A percentile compares a stretch with the other conserved stretches of the same genome.
Conservation (phyloP, 1,284 basidiomycete species). For the Microbotryomycetes sp. region DNA sequence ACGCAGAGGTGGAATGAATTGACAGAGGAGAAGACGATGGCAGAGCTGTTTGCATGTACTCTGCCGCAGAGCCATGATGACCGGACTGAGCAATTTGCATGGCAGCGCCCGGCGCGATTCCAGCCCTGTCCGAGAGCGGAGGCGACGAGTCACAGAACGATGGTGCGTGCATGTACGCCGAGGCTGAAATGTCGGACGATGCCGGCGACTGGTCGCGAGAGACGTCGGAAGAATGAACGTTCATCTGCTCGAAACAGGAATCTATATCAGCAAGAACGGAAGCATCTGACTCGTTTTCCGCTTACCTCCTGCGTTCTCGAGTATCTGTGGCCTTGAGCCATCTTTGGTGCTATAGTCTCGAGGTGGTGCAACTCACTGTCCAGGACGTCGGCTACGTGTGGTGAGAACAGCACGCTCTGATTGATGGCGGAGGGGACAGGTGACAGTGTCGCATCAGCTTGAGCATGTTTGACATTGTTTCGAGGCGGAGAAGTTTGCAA, state of each 20-base stretch:
- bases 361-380: constrained; percentile 28
- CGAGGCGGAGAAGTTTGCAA: constrained; percentile 9
- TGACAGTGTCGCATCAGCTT: constrained; percentile 10
- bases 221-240: too few relatives aligned
- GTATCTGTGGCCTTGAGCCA: constrained; percentile 4
- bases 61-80: constrained; percentile 25
- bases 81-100: background rate
- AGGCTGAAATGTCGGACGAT: constrained; percentile 11
- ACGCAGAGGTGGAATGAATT: background rate
- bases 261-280: too few relatives aligned
- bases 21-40: constrained; percentile 25
- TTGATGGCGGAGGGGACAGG: constrained; percentile 14
- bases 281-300: background rate
- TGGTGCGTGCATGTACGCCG: constrained; percentile 22
- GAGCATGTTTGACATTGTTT: constrained; percentile 4
- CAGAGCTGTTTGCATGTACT: constrained; percentile 18
- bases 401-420: constrained; percentile 21
- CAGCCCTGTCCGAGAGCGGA: constrained; percentile 17
- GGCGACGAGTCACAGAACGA: constrained; percentile 32
- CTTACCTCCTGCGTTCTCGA: constrained; percentile 16
- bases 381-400: constrained; percentile 24
- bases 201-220: constrained; percentile 13
- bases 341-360: constrained; percentile 18
- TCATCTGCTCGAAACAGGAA: too few relatives aligned
- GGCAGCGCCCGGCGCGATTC: background rate